Conservation (phyloP, 2,329 filamentous ascomycete genomes). For the Bipolaris cookei region DNA sequence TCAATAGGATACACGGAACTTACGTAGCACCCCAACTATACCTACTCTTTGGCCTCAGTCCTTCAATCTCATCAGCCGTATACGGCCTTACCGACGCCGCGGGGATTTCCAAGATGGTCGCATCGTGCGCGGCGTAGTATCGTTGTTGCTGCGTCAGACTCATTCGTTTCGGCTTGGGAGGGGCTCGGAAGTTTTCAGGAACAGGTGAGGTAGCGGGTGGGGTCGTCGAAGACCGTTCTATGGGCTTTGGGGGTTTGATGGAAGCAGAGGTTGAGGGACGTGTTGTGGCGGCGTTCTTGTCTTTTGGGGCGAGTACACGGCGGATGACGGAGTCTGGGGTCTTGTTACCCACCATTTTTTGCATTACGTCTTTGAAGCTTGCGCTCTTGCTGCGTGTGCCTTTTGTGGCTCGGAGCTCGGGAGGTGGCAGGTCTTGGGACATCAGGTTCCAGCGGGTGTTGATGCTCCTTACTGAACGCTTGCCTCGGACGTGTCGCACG, state of each 20-base stretch:
- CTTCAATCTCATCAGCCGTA: constrained; percentile 9
- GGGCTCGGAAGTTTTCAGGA: background rate
- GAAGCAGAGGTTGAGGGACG: constrained; percentile 12
- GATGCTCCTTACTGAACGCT: constrained; percentile 13
- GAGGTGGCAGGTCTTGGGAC: constrained; percentile 29
- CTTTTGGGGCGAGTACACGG: constrained; percentile 9
- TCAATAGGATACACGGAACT: constrained; percentile 6
- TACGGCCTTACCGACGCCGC: constrained; percentile 10
- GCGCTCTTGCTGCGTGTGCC: constrained; percentile 26
- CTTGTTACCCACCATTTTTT: constrained; percentile 35
- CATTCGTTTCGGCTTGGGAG: background rate
- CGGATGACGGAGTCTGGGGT: constrained; percentile 1
- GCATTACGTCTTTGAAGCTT: constrained; percentile 37
- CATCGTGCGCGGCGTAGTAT: constrained; percentile 24
- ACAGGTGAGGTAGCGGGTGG: background rate
- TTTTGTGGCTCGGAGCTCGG: constrained; percentile 26
- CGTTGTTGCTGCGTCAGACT: constrained; percentile 14
- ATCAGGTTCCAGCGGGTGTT: constrained; percentile 28
- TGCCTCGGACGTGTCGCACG: constrained; percentile 18
- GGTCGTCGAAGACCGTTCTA: background rate
- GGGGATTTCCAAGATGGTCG: background rate
- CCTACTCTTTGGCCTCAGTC: constrained; percentile 20
- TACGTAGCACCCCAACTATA: constrained; percentile 33
- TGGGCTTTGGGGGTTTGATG: background rate
- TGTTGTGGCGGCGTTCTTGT: constrained; percentile 2